phyloP scores from a whole-genome alignment of 2,329 filamentous ascomycete species.

The Elsinoe perseae region DNA sequence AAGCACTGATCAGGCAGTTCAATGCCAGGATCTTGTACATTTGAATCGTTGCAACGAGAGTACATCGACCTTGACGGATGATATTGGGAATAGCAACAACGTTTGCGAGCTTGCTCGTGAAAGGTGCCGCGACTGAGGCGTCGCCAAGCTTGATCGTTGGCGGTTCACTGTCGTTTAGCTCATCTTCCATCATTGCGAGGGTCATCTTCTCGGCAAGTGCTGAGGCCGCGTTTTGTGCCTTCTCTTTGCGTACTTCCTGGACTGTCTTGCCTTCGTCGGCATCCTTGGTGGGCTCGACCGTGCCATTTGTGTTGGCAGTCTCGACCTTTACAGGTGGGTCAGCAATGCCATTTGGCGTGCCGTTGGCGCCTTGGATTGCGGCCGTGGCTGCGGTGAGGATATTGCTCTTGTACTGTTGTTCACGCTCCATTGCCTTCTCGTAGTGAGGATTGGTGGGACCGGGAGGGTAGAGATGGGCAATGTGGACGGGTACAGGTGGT shows the following conservation, averaged over 20 bases:
- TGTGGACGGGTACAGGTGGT: conserved; percentile 84
- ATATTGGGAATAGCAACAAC: conserved; percentile 97
- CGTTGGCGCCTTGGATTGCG: conserved; percentile 27
- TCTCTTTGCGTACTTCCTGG: conserved; percentile 46
- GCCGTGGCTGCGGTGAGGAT: conserved; percentile 42
- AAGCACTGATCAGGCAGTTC: conserved; percentile 96
- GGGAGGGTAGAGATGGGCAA: conserved; percentile 89
- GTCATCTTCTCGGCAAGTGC: conserved; percentile 81
- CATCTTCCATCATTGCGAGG: conserved; percentile 77
- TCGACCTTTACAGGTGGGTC: conserved; percentile 11
- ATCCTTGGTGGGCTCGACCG: conserved; percentile 51
- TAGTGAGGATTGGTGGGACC: conserved; percentile 90
- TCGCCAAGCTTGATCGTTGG: conserved; percentile 95
- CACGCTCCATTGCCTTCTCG: conserved; percentile 79
- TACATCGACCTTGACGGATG: conserved; percentile 94
- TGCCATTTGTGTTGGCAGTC: conserved; percentile 11
- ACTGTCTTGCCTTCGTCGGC: conserved; percentile 27
- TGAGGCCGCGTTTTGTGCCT: conserved; percentile 62
- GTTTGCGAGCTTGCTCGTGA: conserved; percentile 95
- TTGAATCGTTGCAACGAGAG: conserved; percentile 94
- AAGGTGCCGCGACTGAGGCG: conserved; percentile 91
- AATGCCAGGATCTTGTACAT: conserved; percentile 99
- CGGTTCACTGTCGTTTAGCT: conserved; percentile 81
- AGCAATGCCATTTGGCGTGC: conserved; percentile 11
- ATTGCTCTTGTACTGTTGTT: conserved; percentile 62